A percentile compares a stretch with the other conserved stretches of the same genome.
Evolutionary conservation across 177 flowering plant species (phyloP).

Genomic region (Vitis hybrid): DNA sequence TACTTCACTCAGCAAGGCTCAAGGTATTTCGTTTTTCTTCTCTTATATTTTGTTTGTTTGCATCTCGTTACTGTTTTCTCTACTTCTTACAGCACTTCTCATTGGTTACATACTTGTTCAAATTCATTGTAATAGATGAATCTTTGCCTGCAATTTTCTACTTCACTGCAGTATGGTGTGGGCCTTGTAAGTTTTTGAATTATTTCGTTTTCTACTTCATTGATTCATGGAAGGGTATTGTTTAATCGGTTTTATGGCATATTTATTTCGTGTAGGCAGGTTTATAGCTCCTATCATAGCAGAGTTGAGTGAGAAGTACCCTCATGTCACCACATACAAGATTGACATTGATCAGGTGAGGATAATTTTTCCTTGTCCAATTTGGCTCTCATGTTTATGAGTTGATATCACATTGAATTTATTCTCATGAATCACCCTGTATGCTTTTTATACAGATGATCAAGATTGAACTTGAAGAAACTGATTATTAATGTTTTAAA

Average conservation of each 20-base stretch:
- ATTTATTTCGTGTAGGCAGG: constrained; percentile 47
- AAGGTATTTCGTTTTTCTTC: constrained; percentile 32
- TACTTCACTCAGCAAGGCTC: constrained; percentile 30
- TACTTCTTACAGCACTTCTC: not conserved
- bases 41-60: not conserved
- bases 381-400: not conserved
- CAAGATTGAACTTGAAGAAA: no score
- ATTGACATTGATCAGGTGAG: constrained; percentile 83
- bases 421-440: not conserved
- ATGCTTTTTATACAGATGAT: not conserved
- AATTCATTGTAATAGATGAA: constrained; percentile 44
- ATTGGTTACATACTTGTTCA: not conserved
- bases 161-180: constrained; percentile 93
- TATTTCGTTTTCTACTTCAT: not conserved
- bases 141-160: constrained; percentile 72
- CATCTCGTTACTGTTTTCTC: not conserved
- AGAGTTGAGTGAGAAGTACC: constrained; percentile 58
- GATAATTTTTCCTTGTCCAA: not conserved
- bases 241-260: not conserved
- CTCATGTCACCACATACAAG: constrained; percentile 71
- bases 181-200: constrained; percentile 66
- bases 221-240: not conserved
- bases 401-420: no score
- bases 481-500: no score
- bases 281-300: constrained; percentile 59